Conservation (phyloP, 2,329 filamentous ascomycete genomes). For the Cladorrhinum sp. region DNA sequence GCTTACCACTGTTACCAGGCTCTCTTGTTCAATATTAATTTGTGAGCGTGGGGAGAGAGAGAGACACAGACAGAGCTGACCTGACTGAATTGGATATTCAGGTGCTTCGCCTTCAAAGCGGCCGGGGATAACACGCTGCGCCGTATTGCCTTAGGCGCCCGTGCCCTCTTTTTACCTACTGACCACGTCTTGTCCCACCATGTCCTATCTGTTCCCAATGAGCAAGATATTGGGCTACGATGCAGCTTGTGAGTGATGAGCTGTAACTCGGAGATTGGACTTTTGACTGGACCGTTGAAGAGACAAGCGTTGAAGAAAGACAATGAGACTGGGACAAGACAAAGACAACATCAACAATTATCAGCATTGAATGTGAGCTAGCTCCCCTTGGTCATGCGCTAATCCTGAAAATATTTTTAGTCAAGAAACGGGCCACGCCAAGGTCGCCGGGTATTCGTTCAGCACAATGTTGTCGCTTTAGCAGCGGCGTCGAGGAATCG, state of each 20-base stretch:
- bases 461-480: constrained; percentile 6
- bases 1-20: neutral
- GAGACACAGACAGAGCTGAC: neutral
- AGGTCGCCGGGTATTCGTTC: neutral
- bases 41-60: neutral
- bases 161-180: neutral
- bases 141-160: neutral
- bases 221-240: neutral
- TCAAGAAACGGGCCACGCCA: constrained; percentile 9
- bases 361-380: neutral
- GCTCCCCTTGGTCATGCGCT: constrained; percentile 1
- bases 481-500: neutral
- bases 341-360: neutral
- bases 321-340: neutral
- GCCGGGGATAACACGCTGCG: neutral
- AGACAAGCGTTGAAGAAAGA: neutral
- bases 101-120: neutral
- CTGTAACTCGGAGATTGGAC: neutral
- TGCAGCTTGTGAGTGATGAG: neutral
- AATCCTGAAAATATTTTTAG: constrained; percentile 21
- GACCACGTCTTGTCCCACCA: neutral
- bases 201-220: neutral
- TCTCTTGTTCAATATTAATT: neutral
- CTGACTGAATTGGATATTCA: neutral
- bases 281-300: no score